These are phyloP conservation scores for Cunninghamia lanceolata DNA, from an alignment of 75 land plant species.

Conservation along the genomic window DNA sequence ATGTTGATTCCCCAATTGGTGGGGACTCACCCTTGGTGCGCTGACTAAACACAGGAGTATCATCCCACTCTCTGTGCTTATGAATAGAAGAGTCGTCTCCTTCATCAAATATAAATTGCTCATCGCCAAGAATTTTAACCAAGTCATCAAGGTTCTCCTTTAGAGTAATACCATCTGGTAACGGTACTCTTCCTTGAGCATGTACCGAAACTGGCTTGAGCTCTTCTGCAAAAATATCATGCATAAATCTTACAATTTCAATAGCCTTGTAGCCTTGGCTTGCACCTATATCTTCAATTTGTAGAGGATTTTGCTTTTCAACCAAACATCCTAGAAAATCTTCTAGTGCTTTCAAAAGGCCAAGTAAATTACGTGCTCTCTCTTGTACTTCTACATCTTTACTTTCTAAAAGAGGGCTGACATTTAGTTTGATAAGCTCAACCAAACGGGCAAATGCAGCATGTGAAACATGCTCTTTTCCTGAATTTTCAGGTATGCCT, in stretches of 20 bases:
- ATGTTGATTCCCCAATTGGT: constrained; percentile 49
- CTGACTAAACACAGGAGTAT: constrained; percentile 11
- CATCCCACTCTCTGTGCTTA: constrained; percentile 32
- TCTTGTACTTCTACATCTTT: constrained; percentile 82
- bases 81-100: constrained; percentile 23
- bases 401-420: constrained; percentile 46
- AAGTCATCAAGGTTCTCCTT: constrained; percentile 68
- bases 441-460: constrained; percentile 31
- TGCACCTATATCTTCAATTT: not conserved
- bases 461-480: constrained; percentile 11
- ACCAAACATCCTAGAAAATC: constrained; percentile 9
- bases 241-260: constrained; percentile 36
- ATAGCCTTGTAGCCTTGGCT: constrained; percentile 14
- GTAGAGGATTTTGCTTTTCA: constrained; percentile 15
- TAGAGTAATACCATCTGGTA: constrained; percentile 72
- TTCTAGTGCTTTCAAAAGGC: constrained; percentile 41
- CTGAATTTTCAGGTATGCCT: constrained; percentile 3
- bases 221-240: constrained; percentile 46
- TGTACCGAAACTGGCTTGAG: constrained; percentile 75
- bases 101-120: constrained; percentile 23
- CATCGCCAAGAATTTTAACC: constrained; percentile 42
- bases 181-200: constrained; percentile 71
- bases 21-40: constrained; percentile 31
- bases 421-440: constrained; percentile 46
- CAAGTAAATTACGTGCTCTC: constrained; percentile 71